These are phyloP conservation scores for Rhynchospora pubera DNA, from an alignment of 176 grass and related monocot genomes.

Conservation along the genomic window DNA sequence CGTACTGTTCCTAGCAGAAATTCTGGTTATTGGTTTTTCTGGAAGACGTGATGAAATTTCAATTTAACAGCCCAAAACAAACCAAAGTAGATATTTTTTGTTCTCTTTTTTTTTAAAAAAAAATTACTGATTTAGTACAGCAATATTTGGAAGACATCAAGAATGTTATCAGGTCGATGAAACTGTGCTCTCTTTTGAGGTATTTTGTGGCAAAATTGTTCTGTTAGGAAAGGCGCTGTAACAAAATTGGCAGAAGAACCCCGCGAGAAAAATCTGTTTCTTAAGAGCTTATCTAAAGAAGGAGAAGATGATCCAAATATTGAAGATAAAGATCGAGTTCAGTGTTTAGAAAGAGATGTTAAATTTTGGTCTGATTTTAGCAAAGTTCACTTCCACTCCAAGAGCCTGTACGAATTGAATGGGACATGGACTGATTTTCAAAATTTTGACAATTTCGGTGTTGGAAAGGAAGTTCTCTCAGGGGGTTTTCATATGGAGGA, in stretches of 20 bases:
- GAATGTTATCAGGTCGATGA: background rate
- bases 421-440: slow-evolving; percentile 88
- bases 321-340: slow-evolving; percentile 64
- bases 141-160: background rate
- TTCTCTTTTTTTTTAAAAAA: background rate
- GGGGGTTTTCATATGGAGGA: slow-evolving; percentile 77
- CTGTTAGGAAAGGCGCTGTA: slow-evolving; percentile 61
- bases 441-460: slow-evolving; percentile 71
- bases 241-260: slow-evolving; percentile 49
- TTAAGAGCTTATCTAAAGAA: slow-evolving; percentile 77
- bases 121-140: background rate
- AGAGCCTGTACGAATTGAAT: slow-evolving; percentile 67
- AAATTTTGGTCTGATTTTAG: slow-evolving; percentile 88
- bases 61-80: background rate
- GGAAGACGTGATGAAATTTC: background rate
- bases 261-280: slow-evolving; percentile 65
- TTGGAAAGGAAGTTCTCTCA: slow-evolving; percentile 64
- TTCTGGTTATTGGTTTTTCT: background rate
- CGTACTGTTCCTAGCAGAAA: background rate
- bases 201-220: background rate
- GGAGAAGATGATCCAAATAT: slow-evolving; percentile 26
- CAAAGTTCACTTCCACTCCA: slow-evolving; percentile 90
- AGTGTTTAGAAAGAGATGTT: slow-evolving; percentile 56
- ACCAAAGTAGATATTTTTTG: background rate
- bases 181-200: background rate